Evolutionary conservation across 192 early-diverging fungal species (phyloP), one percentile per base, ranked within the genome.

Genomic region (Gamsiella multidivaricata): DNA sequence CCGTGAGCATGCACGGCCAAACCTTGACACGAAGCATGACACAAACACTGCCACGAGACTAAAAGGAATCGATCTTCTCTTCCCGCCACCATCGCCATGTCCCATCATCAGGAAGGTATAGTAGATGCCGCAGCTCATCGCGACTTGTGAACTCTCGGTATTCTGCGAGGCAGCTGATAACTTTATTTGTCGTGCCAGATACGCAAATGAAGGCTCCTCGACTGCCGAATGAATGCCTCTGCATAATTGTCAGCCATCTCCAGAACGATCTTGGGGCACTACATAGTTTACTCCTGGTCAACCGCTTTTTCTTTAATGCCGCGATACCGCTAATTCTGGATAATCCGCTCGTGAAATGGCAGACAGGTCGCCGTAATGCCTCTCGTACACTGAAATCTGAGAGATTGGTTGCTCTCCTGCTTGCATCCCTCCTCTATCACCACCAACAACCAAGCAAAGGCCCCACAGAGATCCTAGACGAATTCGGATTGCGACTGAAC

Each of bases 301-400:
- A 68, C 45, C 41, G 54, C 28, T 68, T 68, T 34, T 68, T 68
- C 18, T 68, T 68, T 46, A 45, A 51, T 39, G 67, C 45, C n/a
- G 41, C 49, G 2, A 2, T 69, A 9, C 45, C 54, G 11, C 15
- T 42, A 14, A 58, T 58, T 15, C 26, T 26, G 56, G 23, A 39
- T 12, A 11, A 58, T 11, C 56, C 56, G 15, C 41, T 58, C 1
- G 11, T 23, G 14, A 58, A 23, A 4, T 53, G 51, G 51, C 3
- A 31, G 0, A 53, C 32, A 31, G 32, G 0, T 12, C 15, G 4
- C 0, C 41, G 2, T 14, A 37, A 58, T 0, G 5, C 22, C 12
- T 5, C 36, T 14, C 41, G 14, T 22, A 25, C 5, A 2, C 36
- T 37, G 23, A 3, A 20, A 5, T 26, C 17, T 9, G 41, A 31